phyloP scores from a whole-genome alignment of 2,329 filamentous ascomycete genomes.

The Hymenoscyphus scutula region DNA sequence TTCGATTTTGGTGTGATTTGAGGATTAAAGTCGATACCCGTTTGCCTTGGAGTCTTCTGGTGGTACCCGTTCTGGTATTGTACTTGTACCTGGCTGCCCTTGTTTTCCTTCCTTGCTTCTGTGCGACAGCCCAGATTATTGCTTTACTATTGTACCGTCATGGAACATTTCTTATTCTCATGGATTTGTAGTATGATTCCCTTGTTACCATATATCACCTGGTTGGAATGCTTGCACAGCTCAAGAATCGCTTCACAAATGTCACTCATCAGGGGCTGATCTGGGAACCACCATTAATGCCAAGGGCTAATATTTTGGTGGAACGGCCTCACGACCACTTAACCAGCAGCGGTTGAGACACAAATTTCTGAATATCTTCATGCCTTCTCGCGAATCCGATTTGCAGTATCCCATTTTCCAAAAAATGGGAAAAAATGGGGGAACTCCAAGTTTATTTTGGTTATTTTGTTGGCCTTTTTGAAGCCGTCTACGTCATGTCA shows the following conservation, averaged over 20 bases:
- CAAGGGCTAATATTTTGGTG: neutral
- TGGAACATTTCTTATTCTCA: no score
- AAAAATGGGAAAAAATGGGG: no score
- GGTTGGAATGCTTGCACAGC: no score
- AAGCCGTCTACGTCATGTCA: slow-evolving; percentile 18
- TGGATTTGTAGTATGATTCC: no score
- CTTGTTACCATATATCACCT: no score
- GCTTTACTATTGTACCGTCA: no score
- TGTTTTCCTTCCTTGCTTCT: no score
- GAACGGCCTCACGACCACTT: neutral
- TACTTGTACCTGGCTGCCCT: no score
- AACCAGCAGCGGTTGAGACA: neutral
- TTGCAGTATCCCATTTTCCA: neutral
- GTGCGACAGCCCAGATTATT: no score
- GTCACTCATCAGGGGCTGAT: no score
- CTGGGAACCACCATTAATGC: no score
- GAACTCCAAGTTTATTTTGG: neutral
- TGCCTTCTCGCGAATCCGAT: neutral
- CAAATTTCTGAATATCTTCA: neutral
- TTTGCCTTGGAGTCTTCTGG: neutral
- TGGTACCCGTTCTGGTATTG: neutral
- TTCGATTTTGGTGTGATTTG: neutral
- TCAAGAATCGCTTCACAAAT: no score
- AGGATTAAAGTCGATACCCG: neutral
- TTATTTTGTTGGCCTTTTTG: neutral